Evolutionary conservation across 1,284 basidiomycete species (phyloP), one percentile per base, ranked within the genome.

Genomic region (Grifola frondosa): DNA sequence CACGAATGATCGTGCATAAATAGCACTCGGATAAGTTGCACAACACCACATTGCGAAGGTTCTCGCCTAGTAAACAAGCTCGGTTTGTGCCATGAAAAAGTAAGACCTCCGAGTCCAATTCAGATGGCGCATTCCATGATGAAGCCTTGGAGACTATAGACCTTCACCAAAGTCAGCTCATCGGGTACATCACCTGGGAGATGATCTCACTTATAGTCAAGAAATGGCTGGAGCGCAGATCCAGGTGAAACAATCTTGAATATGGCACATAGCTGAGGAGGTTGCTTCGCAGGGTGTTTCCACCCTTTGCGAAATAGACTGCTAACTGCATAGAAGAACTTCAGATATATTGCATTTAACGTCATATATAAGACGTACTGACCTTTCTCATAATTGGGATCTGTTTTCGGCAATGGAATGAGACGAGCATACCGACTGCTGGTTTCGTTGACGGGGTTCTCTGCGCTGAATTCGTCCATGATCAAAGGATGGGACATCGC

Each of bases 31-130:
- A 52, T n/a, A 72, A 60, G 32, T 52, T 49, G 48, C 80, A 82
- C n/a, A 75, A 63, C 21, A 69, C 58, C 20, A 70, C 59, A 33
- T 70, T 67, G 20, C 57, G 62, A 4, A 52, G 55, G 15, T 70
- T 70, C 44, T 82, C 79, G 17, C 69, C 80, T n/a, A 82, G 46
- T 4, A 68, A 55, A 53, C 80, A 82, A 9, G 62, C 66, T 34
- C 79, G 70, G 35, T 69, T 74, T 13, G 79, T 83, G 22, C 80
- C 81, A 57, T 83, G 81, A 55, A 82, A 82, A 31, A 81, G 67
- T 9, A 81, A 60, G 41, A 71, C 71, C 57, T 82, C 78, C n/a
- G n/a, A n/a, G 44, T 17, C 63, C 69, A 50, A 26, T 19, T 15
- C 22, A 63, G 47, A 56, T 66, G 55, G 41, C 57, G 36, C 35